phyloP scores from a whole-genome alignment of 75 land plant genomes.

The Adiantum capillusveneris region DNA sequence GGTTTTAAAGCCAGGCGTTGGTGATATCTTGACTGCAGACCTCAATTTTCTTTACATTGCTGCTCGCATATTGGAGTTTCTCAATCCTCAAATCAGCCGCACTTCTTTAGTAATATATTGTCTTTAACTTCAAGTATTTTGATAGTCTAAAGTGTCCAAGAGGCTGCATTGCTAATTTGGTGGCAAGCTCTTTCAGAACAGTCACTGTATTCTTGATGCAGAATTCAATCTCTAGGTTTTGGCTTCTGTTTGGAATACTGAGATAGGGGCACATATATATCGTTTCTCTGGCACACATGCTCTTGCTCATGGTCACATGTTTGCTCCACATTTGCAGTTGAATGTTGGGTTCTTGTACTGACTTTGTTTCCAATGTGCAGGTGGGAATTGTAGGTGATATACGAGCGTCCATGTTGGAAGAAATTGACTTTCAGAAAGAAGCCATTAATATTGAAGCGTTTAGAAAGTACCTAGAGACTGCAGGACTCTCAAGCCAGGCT shows the following conservation, averaged over 20 bases:
- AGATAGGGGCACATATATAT: too few species aligned
- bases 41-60: constrained; percentile 86
- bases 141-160: too few species aligned
- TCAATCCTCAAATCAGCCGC: constrained; percentile 84
- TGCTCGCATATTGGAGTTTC: constrained; percentile 84
- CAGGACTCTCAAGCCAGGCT: constrained; percentile 79
- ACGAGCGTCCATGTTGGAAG: constrained; percentile 94
- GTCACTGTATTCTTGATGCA: too few species aligned
- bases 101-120: constrained; percentile 66
- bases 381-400: constrained; percentile 84
- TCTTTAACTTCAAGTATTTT: too few species aligned
- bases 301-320: too few species aligned
- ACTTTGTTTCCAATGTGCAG: constrained; percentile 21
- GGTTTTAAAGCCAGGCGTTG: constrained; percentile 96
- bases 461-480: constrained; percentile 62
- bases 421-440: constrained; percentile 93
- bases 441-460: constrained; percentile 86
- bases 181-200: too few species aligned
- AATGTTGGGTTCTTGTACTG: too few species aligned
- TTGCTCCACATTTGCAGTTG: too few species aligned
- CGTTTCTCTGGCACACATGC: too few species aligned
- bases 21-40: constrained; percentile 83
- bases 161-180: too few species aligned
- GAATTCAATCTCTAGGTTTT: too few species aligned
- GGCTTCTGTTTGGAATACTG: too few species aligned